Base-by-base conservation (phyloP, 2,329 filamentous ascomycete species). In the Ophiostoma ips region DNA sequence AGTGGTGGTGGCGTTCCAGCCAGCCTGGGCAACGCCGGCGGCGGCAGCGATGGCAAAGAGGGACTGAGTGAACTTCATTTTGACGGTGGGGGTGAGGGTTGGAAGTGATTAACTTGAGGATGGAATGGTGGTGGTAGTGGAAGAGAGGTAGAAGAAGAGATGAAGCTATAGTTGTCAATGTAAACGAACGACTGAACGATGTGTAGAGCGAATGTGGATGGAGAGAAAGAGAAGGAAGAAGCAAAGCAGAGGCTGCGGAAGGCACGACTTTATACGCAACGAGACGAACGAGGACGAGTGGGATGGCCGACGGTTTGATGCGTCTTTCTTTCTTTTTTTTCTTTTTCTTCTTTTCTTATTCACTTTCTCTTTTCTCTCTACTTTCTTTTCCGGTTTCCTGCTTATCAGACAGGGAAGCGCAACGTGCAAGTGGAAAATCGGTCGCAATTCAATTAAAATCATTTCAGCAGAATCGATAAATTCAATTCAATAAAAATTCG, bases 11-110 rank as follows among this genome's bases (percentile, higher is more conserved):
- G 36, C 19, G 47, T 48, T 47, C 34, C 30, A 40, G 33, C 24
- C 24, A 28, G 51, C 50, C 31, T 36, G 15, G 18, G 51, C 46
- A 24, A 50, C 49, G 48, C 49, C 47, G 46, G 47, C 24, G 41
- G 45, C 40, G 38, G 49, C 51, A 19, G 53, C 47, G 45, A 56
- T 37, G 48, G 47, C 10, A 35, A 46, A 33, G 40, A 49, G 41
- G 16, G 51, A 50, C 44, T 50, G 44, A 16, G 48, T 38, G 50
- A 38, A 36, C 55, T 55, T 55, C 55, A 56, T 56, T 46, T 10
- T 53, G 53, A 45, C 5, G 12, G 21, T 48, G 21, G 31, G 30
- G 43, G n/a, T 11, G 31, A 19, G 28, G 30, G n/a, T n/a, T 45
- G 6, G 30, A 12, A 30, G 16, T 7, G 16, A 43, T 43, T 43